Conservation (phyloP, 2,329 filamentous ascomycete genomes). For the Nigrospora sphaerica region DNA sequence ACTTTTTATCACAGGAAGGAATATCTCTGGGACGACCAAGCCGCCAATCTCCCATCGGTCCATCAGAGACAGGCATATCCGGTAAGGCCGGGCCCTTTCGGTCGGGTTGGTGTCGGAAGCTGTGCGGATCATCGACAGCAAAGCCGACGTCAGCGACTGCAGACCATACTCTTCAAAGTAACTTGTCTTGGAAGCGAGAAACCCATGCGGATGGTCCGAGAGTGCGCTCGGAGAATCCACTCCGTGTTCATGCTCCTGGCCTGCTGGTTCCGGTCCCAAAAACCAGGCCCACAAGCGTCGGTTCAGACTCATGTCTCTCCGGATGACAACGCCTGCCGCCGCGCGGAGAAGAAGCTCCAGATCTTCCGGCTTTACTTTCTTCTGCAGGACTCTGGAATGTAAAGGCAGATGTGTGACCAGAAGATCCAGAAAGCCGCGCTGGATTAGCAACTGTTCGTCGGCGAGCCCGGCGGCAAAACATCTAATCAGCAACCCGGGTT, state of each 20-base stretch:
- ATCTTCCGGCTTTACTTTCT: constrained; percentile 64
- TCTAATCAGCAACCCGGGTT: constrained; percentile 82
- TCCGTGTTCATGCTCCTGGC: constrained; percentile 38
- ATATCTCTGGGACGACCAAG: constrained; percentile 79
- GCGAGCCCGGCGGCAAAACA: constrained; percentile 86
- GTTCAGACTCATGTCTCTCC: constrained; percentile 95
- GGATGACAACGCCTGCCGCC: constrained; percentile 77
- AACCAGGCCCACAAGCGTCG: constrained; percentile 94
- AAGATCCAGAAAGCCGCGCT: constrained; percentile 88
- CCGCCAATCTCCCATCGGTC: constrained; percentile 97
- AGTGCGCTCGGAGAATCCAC: constrained; percentile 37
- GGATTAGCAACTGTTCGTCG: constrained; percentile 85
- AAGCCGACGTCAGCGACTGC: constrained; percentile 62
- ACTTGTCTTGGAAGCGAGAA: constrained; percentile 54
- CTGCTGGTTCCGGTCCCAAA: constrained; percentile 64
- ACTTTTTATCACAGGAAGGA: constrained; percentile 77
- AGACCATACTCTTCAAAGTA: constrained; percentile 83
- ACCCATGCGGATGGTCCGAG: constrained; percentile 34
- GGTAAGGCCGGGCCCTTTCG: constrained; percentile 77
- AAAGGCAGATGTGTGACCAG: constrained; percentile 86
- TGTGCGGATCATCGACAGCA: constrained; percentile 68
- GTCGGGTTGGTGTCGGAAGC: constrained; percentile 41
- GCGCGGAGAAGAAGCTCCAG: constrained; percentile 75
- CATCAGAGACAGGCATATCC: constrained; percentile 92
- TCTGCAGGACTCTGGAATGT: constrained; percentile 73